Conservation (phyloP, 1,139 yeast genomes). For the Saccharomycopsis hybrid region DNA sequence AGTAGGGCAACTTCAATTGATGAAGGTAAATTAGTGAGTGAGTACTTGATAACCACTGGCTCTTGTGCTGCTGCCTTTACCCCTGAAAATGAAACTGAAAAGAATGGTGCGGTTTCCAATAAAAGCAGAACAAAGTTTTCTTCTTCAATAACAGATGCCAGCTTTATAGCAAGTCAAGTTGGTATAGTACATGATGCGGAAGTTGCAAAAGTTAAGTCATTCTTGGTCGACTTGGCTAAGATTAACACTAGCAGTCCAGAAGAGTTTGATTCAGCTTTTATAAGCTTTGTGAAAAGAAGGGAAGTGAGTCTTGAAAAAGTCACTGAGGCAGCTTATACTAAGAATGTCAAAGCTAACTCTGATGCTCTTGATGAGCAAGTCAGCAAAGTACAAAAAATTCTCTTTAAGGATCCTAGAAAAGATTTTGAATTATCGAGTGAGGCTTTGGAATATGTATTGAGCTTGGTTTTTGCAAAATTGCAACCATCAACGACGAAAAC, state of each 20-base stretch:
- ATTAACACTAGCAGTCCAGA: too few relatives aligned
- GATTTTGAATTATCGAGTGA: conserved; percentile 12
- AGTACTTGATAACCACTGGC: neutral
- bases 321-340: neutral
- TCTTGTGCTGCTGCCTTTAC: neutral
- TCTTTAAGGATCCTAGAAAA: conserved; percentile 1
- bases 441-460: conserved; percentile 6
- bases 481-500: neutral
- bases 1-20: neutral
- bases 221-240: too few relatives aligned
- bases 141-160: neutral
- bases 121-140: neutral
- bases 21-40: conserved; percentile 1
- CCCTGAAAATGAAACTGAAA: too few relatives aligned
- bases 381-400: conserved; percentile 4
- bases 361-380: neutral
- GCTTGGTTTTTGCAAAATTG: conserved; percentile 2
- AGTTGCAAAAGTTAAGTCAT: neutral
- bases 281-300: conserved; percentile 12
- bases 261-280: conserved; percentile 11
- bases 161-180: conserved; percentile 1
- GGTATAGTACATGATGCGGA: neutral
- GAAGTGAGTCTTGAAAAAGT: conserved; percentile 9
- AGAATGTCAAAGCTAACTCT: neutral
- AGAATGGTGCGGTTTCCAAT: neutral